These are phyloP conservation scores for Cercospora sojina DNA, from an alignment of 2,329 filamentous ascomycete genomes.

Conservation along the genomic window DNA sequence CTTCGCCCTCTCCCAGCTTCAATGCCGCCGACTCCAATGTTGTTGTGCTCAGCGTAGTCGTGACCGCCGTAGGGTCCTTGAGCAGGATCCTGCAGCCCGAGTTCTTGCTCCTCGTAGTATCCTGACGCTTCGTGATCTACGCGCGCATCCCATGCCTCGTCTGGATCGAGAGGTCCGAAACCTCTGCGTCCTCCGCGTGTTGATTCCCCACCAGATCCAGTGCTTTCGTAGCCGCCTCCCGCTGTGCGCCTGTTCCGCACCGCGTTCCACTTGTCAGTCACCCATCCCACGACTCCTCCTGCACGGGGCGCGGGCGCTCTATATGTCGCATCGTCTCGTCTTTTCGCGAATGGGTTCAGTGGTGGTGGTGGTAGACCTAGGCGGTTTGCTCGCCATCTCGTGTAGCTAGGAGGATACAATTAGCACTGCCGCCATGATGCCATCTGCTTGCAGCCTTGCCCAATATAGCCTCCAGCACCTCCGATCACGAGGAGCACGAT, in stretches of 20 bases:
- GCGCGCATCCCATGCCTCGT: conserved; percentile 81
- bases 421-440: background rate
- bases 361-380: conserved; percentile 70
- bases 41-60: conserved; percentile 37
- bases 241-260: conserved; percentile 66
- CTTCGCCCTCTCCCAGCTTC: conserved; percentile 47
- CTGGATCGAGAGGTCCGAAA: conserved; percentile 71
- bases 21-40: conserved; percentile 35
- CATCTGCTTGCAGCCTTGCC: conserved; percentile 35
- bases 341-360: conserved; percentile 65
- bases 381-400: conserved; percentile 68
- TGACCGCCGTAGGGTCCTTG: conserved; percentile 44
- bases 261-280: conserved; percentile 63
- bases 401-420: conserved; percentile 49
- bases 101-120: conserved; percentile 76
- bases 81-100: conserved; percentile 55
- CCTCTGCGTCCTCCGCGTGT: conserved; percentile 44
- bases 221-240: conserved; percentile 50
- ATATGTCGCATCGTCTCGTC: conserved; percentile 33
- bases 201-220: conserved; percentile 32
- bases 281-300: conserved; percentile 69
- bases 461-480: conserved; percentile 63
- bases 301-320: conserved; percentile 56
- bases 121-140: conserved; percentile 70
- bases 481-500: conserved; percentile 62